phyloP scores from a whole-genome alignment of 2,329 filamentous ascomycete genomes.

The Ophioceras dolichostomum region DNA sequence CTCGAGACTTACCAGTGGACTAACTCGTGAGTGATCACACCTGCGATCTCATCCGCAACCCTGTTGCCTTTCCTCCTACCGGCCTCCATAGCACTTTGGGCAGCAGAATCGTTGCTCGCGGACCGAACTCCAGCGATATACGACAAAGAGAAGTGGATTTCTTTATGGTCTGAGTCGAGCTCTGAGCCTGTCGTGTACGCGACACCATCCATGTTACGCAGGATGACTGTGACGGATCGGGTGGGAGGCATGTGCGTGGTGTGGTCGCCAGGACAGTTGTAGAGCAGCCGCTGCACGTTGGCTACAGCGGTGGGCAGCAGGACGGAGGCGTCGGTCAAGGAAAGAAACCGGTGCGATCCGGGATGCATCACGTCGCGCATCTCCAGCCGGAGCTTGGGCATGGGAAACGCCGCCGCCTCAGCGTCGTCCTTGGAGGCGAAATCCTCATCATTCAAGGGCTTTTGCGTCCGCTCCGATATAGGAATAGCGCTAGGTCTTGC shows the following conservation, averaged over 20 bases:
- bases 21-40: slow-evolving; percentile 83
- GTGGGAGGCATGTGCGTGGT: slow-evolving; percentile 45
- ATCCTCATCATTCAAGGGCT: slow-evolving; percentile 1
- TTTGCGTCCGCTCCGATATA: not conserved
- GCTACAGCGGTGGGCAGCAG: slow-evolving; percentile 51
- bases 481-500: not conserved
- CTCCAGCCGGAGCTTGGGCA: slow-evolving; percentile 47
- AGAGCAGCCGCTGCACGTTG: slow-evolving; percentile 62
- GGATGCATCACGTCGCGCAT: slow-evolving; percentile 45
- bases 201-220: slow-evolving; percentile 70
- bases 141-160: slow-evolving; percentile 73
- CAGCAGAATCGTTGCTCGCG: too few relatives aligned
- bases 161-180: slow-evolving; percentile 77
- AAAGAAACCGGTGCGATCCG: slow-evolving; percentile 56
- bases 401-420: slow-evolving; percentile 20
- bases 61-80: too few relatives aligned
- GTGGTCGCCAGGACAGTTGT: slow-evolving; percentile 33
- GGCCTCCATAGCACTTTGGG: too few relatives aligned
- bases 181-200: slow-evolving; percentile 78
- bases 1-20: too few relatives aligned
- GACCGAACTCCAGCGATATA: slow-evolving; percentile 50
- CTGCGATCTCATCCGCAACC: slow-evolving; percentile 53
- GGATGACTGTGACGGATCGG: slow-evolving; percentile 72
- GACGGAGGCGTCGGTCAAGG: slow-evolving; percentile 46
- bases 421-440: too few relatives aligned